Evolutionary conservation across 2,329 filamentous ascomycete genomes (phyloP).

Genomic region (Ceratocystis cacaofunesta): DNA sequence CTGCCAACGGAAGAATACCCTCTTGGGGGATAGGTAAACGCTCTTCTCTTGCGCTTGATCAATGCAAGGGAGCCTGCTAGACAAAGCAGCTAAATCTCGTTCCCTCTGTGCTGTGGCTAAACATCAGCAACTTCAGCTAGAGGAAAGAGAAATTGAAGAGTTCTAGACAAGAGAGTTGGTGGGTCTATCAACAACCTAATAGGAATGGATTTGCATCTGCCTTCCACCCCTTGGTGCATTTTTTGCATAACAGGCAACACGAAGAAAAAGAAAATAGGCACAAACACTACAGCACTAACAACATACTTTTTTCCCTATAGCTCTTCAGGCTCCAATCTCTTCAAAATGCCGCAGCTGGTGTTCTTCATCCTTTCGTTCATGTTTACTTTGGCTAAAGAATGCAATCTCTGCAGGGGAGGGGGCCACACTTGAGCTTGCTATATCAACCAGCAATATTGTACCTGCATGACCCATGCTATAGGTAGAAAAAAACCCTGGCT

Average conservation of each 20-base stretch:
- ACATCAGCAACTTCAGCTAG: neutral
- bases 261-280: too few relatives aligned
- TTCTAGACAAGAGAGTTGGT: too few relatives aligned
- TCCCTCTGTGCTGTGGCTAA: neutral
- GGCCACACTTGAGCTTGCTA: neutral
- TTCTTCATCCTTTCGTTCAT: neutral
- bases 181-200: too few relatives aligned
- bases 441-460: neutral
- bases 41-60: neutral
- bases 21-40: neutral
- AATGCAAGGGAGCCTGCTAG: neutral
- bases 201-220: too few relatives aligned
- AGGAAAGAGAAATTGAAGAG: neutral
- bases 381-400: neutral
- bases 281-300: neutral
- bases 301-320: neutral
- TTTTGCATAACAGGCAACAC: too few relatives aligned
- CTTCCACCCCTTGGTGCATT: too few relatives aligned
- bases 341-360: neutral
- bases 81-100: neutral
- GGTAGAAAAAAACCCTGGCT: neutral
- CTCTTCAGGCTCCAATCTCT: neutral
- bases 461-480: conserved; percentile 1
- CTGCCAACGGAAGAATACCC: neutral
- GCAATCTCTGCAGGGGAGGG: neutral